Evolutionary conservation across 495 filamentous ascomycete genomes (phyloP), one percentile per base, ranked within the genome.

Genomic region (Stereocaulon alpinum): DNA sequence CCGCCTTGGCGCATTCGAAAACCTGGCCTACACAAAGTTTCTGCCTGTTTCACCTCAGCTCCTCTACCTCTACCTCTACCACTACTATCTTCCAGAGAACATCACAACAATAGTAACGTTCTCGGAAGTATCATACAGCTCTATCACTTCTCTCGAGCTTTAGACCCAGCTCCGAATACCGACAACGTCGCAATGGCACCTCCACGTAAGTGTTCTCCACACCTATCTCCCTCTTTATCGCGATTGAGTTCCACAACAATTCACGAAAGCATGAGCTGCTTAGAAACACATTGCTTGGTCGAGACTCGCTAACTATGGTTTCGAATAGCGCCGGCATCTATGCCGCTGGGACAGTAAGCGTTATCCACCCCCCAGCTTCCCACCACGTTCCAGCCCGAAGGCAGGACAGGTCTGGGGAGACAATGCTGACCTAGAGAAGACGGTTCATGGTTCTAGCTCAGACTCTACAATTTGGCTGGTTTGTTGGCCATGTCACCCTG

Each of bases 401-500:
- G 24, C 24, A 24, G 24, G 24, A 24, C 24, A 24, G 24, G 24
- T 24, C 24, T 24, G 24, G 24, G 3, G 24, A 24, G 24, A 24
- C 40, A 27, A 30, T 40, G 24, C 40, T 56, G 12, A 56, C 27
- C 24, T 0, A 2, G n/a, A 42, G 0, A 29, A 24, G 24, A 24
- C 24, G 24, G 1, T 24, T 24, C 24, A 24, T 24, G 24, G 24
- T 24, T 24, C 24, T 24, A 24, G 34, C 34, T 12, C 34, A 37
- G 34, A 37, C 34, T 2, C 34, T 37, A 9, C 34, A 76, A 63
- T 86, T 86, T 68, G 83, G 75, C 56, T 97, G 93, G 93, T 98
- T 98, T 66, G 76, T 83, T 64, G 93, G 93, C 86, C 93, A 98
- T 71, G 76, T 96, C 42, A 85, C 83, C 5, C 81, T 96, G 44